phyloP scores from a whole-genome alignment of 345 rosid genomes.

The Odontarrhena argentea region DNA sequence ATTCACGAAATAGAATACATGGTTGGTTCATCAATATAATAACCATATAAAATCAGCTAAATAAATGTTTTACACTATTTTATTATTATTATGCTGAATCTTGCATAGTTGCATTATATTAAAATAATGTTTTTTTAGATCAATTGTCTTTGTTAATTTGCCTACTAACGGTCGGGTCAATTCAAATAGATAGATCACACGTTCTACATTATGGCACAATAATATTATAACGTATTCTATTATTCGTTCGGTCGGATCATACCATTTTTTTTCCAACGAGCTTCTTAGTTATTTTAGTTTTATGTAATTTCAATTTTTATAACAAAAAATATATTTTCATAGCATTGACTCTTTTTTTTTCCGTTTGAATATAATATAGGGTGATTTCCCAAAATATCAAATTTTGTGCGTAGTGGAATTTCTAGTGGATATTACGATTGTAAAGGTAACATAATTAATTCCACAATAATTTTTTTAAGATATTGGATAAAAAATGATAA shows the following conservation, averaged over 20 bases:
- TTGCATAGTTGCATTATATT: slow-evolving; percentile 27
- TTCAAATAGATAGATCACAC: slow-evolving; percentile 40
- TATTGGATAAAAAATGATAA: too few species aligned
- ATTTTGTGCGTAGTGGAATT: too few species aligned
- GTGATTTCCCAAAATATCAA: too few species aligned
- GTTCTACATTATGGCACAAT: slow-evolving; percentile 27
- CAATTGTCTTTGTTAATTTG: slow-evolving; percentile 26
- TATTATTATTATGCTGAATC: slow-evolving; percentile 2
- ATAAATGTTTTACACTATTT: not conserved
- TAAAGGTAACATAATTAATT: too few species aligned
- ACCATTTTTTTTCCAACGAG: not conserved
- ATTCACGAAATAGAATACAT: slow-evolving; percentile 1
- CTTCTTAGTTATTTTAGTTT: slow-evolving; percentile 7
- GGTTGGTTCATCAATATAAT: slow-evolving; percentile 1
- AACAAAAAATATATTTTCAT: too few species aligned
- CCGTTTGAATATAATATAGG: too few species aligned
- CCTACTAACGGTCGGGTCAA: slow-evolving; percentile 38
- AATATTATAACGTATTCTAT: slow-evolving; percentile 1
- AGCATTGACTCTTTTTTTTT: too few species aligned
- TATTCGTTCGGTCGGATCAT: slow-evolving; percentile 5
- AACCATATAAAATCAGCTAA: not conserved
- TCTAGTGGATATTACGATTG: too few species aligned
- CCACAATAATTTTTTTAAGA: too few species aligned
- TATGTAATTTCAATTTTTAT: not conserved
- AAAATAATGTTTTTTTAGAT: not conserved